A percentile compares a stretch with the other conserved stretches of the same genome.
These are phyloP conservation scores for Stephanodiscus minutulus DNA, from an alignment of 108 stramenopile genomes.

Conservation along the genomic window DNA sequence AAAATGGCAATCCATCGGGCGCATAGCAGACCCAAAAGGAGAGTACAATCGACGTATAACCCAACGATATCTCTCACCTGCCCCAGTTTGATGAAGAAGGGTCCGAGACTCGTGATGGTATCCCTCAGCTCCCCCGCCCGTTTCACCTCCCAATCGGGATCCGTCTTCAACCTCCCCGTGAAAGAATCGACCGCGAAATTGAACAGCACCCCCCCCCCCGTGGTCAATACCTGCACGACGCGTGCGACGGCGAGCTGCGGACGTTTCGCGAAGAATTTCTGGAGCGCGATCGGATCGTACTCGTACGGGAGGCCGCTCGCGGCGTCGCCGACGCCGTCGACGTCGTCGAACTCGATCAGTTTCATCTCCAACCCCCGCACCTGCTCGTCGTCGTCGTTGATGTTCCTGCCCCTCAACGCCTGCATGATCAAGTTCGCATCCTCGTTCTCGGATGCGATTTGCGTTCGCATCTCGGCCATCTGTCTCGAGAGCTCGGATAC, in stretches of 20 bases:
- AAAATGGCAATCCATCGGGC: neutral
- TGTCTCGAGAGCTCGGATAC: slow-evolving; percentile 31
- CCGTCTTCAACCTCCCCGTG: slow-evolving; percentile 58
- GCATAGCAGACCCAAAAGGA: neutral
- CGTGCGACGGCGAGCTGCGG: slow-evolving; percentile 73
- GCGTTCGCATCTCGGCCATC: slow-evolving; percentile 48
- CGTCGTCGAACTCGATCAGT: slow-evolving; percentile 69
- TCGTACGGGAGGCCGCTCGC: slow-evolving; percentile 59
- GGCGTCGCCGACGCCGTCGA: slow-evolving; percentile 9
- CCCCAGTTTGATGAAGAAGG: slow-evolving; percentile 91
- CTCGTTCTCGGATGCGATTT: slow-evolving; percentile 62
- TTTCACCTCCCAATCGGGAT: slow-evolving; percentile 80
- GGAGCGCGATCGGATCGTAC: slow-evolving; percentile 84
- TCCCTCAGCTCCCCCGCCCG: slow-evolving; percentile 87
- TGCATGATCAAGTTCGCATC: slow-evolving; percentile 76
- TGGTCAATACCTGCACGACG: slow-evolving; percentile 65
- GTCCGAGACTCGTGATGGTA: slow-evolving; percentile 87
- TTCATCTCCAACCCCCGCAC: slow-evolving; percentile 81
- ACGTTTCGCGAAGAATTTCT: slow-evolving; percentile 78
- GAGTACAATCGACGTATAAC: neutral
- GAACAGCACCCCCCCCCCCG: slow-evolving; percentile 63
- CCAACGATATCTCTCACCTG: slow-evolving; percentile 29
- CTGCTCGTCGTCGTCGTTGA: slow-evolving; percentile 89
- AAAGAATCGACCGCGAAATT: slow-evolving; percentile 57
- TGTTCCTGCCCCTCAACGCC: slow-evolving; percentile 77